Evolutionary conservation across 495 filamentous ascomycete genomes (phyloP).

Genomic region (Penicillium flavigenum): DNA sequence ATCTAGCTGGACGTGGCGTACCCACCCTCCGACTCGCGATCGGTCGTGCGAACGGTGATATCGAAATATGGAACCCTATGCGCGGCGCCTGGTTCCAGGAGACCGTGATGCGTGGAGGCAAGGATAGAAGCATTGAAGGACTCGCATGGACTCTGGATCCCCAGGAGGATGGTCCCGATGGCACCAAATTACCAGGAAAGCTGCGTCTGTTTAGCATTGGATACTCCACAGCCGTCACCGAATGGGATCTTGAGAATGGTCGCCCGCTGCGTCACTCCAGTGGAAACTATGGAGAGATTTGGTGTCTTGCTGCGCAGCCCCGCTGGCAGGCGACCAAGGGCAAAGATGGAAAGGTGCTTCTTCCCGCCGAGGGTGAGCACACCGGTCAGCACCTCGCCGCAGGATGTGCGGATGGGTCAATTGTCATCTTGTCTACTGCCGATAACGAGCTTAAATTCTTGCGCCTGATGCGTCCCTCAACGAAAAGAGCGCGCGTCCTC

Average conservation of each 20-base stretch:
- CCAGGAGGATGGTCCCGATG: conserved; percentile 61
- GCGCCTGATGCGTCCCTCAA: conserved; percentile 66
- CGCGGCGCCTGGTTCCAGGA: conserved; percentile 88
- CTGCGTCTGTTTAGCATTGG: conserved; percentile 95
- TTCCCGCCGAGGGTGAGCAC: conserved; percentile 44
- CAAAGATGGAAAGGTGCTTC: conserved; percentile 34
- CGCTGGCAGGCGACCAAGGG: conserved; percentile 43
- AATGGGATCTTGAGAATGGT: conserved; percentile 86
- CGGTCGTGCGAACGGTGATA: conserved; percentile 90
- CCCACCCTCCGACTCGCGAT: conserved; percentile 75
- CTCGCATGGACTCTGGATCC: conserved; percentile 91
- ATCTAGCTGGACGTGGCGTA: conserved; percentile 49
- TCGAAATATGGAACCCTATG: conserved; percentile 97
- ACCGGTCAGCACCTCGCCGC: conserved; percentile 74
- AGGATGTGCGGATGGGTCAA: conserved; percentile 87
- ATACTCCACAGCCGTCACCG: conserved; percentile 85
- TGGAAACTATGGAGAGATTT: conserved; percentile 93
- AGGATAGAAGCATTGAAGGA: conserved; percentile 84
- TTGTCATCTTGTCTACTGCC: conserved; percentile 81
- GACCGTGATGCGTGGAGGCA: conserved; percentile 76
- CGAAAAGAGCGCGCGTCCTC: conserved; percentile 80
- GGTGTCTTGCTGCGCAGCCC: conserved; percentile 93
- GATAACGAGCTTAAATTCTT: conserved; percentile 75
- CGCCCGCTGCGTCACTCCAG: conserved; percentile 75
- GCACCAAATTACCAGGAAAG: conserved; percentile 62